These are phyloP conservation scores for Psilocybe cubensis DNA, from an alignment of 768 basidiomycete genomes.

Conservation along the genomic window DNA sequence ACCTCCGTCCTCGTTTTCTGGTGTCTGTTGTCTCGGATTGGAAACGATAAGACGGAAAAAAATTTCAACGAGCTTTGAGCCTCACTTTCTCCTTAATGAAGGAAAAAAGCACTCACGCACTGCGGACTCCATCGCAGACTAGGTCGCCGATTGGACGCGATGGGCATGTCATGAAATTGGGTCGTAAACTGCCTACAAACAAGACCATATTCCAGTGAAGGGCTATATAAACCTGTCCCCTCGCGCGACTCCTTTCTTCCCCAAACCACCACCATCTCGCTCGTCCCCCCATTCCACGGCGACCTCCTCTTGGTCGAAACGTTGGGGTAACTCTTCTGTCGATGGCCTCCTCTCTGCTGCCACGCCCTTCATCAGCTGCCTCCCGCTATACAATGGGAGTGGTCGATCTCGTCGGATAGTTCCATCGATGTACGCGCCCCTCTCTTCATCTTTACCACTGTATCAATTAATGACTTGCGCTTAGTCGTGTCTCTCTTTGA, in stretches of 20 bases:
- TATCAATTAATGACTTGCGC: not conserved
- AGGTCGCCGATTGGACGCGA: not conserved
- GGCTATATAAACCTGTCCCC: not conserved
- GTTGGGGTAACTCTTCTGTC: not conserved
- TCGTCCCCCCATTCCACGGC: not conserved
- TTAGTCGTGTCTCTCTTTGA: no score
- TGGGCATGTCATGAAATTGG: not conserved
- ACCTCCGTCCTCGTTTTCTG: not conserved
- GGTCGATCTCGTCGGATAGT: no score
- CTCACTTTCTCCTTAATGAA: not conserved
- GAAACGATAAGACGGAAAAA: not conserved
- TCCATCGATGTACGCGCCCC: no score
- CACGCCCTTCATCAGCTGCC: not conserved
- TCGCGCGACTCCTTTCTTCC: not conserved
- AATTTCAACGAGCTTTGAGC: no score
- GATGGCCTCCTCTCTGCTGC: not conserved
- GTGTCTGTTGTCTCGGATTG: not conserved
- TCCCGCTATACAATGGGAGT: no score
- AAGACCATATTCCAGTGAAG: not conserved
- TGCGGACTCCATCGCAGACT: not conserved
- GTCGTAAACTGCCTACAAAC: not conserved
- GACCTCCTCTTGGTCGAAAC: not conserved
- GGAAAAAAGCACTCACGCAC: not conserved
- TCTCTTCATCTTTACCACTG: not conserved
- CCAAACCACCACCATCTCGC: not conserved